Conservation (phyloP, 2,329 filamentous ascomycete species). For the Gnomoniopsis smithogilvyi region DNA sequence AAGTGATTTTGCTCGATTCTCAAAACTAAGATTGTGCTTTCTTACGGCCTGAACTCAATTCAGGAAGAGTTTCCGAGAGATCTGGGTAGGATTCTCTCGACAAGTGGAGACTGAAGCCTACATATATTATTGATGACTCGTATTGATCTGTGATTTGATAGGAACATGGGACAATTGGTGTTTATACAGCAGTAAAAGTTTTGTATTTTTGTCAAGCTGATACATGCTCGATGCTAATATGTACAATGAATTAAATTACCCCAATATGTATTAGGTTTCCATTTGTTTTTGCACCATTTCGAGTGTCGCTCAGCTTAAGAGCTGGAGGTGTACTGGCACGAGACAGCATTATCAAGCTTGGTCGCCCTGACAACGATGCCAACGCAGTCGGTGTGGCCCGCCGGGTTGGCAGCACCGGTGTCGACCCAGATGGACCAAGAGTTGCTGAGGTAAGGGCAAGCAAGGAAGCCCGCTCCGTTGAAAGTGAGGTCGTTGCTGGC, state of each 20-base stretch:
- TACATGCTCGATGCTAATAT: neutral
- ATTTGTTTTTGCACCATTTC: neutral
- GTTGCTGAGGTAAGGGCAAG: slow-evolving; percentile 47
- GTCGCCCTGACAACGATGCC: slow-evolving; percentile 28
- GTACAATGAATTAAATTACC: neutral
- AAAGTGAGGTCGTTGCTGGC: slow-evolving; percentile 42
- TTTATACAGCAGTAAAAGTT: too few relatives aligned
- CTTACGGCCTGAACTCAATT: too few relatives aligned
- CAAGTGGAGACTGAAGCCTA: too few relatives aligned
- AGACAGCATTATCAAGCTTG: neutral
- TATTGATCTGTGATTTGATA: too few relatives aligned
- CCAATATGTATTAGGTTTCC: neutral
- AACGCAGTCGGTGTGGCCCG: slow-evolving; percentile 33
- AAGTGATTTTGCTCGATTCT: too few relatives aligned
- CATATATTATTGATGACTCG: too few relatives aligned
- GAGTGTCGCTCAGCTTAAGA: too few relatives aligned
- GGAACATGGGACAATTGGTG: too few relatives aligned
- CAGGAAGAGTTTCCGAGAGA: too few relatives aligned
- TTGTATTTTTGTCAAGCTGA: neutral
- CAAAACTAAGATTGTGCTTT: too few relatives aligned
- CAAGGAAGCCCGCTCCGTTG: slow-evolving; percentile 40
- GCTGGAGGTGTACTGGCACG: neutral
- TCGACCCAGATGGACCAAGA: slow-evolving; percentile 39
- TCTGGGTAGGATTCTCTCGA: too few relatives aligned
- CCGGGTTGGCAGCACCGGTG: slow-evolving; percentile 32